Evolutionary conservation across 192 early-diverging fungal species (phyloP), one percentile per base, ranked within the genome.

Genomic region (Coemansia biformis): DNA sequence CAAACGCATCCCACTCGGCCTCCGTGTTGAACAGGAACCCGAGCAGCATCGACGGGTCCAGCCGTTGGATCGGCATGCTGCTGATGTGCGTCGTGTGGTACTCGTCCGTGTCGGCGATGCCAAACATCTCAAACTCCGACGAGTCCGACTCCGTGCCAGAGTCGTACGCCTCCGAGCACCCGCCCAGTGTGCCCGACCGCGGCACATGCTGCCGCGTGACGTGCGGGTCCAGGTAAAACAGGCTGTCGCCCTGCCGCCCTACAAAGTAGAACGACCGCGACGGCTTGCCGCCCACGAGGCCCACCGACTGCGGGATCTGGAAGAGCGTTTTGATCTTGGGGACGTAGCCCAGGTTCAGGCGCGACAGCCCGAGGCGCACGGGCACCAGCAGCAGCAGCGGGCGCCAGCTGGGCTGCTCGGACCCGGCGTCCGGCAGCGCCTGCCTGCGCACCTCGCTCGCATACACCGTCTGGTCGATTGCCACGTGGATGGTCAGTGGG

Each of bases 181-280:
- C 56, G 15, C 47, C 51, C 29, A 54, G 61, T 9, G 64, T 16
- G 15, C 51, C 41, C 3, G 60, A 47, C 10, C 38, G 42, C 15
- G 76, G 69, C 13, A 68, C 41, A 26, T 64, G 61, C 50, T 66
- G 68, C 19, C 65, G 68, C 9, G 76, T 72, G 7, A 73, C 56
- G 31, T 78, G 76, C 26, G 76, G 76, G 33, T 78, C 76, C 3
- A 78, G 61, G 47, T 73, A 78, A 39, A 78, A 72, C 55, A 73
- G 46, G 34, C 44, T 64, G 61, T 67, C 64, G 26, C 75, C 64
- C 47, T 72, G 75, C 8, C 54, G 46, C 23, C 69, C 68, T 16
- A 65, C 51, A 47, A 78, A 78, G 48, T 68, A 78, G 45, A 73
- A 72, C 42, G 75, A 77, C 23, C 59, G 48, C 24, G 68, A 67